A percentile compares a stretch with the other conserved stretches of the same genome.
These are phyloP conservation scores for Trichoderma reesei DNA, from an alignment of 495 filamentous ascomycete species.

Conservation along the genomic window DNA sequence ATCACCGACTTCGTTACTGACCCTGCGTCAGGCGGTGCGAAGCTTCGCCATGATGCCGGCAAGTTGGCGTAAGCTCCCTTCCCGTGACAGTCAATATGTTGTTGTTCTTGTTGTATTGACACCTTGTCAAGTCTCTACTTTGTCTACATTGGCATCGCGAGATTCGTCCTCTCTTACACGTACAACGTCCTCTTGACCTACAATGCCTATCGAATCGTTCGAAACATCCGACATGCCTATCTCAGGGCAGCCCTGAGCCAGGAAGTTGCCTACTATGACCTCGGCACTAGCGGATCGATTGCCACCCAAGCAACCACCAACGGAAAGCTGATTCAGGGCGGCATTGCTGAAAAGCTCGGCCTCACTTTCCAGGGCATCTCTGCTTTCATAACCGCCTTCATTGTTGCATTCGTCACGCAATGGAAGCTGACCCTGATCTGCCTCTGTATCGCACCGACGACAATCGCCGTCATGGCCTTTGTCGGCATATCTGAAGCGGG, in stretches of 20 bases:
- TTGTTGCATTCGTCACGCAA: constrained; percentile 37
- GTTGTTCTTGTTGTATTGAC: constrained; percentile 19
- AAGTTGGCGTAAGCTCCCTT: constrained; percentile 7
- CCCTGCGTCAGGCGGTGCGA: background rate
- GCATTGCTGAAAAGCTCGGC: constrained; percentile 49
- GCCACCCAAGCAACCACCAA: constrained; percentile 42
- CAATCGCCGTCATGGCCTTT: constrained; percentile 28
- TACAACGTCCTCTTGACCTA: constrained; percentile 41
- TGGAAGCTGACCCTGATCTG: constrained; percentile 35
- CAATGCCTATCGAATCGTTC: constrained; percentile 42
- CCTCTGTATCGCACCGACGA: constrained; percentile 30
- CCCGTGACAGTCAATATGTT: constrained; percentile 21
- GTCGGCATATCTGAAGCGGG: constrained; percentile 30
- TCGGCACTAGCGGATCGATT: constrained; percentile 35
- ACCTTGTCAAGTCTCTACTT: constrained; percentile 28
- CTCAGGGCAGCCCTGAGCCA: constrained; percentile 41
- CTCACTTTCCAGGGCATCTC: constrained; percentile 39
- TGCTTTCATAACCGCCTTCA: constrained; percentile 45
- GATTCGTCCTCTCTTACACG: constrained; percentile 42
- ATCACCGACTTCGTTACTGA: constrained; percentile 29
- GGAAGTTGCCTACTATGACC: constrained; percentile 44
- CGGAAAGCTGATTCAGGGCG: constrained; percentile 41
- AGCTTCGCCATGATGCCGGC: constrained; percentile 5
- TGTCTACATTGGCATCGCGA: constrained; percentile 45
- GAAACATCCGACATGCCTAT: constrained; percentile 42